phyloP scores from a whole-genome alignment of 2,329 filamentous ascomycete species.

The Xenoacremonium recifei region DNA sequence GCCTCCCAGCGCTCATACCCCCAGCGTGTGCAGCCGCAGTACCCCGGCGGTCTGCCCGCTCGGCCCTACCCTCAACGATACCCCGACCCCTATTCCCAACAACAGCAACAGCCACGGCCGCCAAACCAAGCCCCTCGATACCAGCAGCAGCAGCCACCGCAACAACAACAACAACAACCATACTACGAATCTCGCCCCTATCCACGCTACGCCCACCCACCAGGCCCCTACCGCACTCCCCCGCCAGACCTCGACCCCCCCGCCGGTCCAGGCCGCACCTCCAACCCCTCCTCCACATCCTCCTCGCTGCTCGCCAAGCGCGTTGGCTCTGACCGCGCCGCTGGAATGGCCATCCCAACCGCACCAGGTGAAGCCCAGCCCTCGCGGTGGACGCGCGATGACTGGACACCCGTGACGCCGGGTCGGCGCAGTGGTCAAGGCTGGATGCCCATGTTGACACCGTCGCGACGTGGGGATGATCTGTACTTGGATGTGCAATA shows the following conservation, averaged over 20 bases:
- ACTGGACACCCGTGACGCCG: background rate
- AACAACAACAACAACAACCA: conserved; percentile 17
- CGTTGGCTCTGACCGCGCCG: conserved; percentile 48
- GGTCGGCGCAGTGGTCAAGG: background rate
- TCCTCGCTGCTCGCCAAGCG: conserved; percentile 53
- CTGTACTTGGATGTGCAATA: conserved; percentile 58
- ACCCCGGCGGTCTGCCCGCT: too few species aligned
- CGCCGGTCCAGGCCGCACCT: conserved; percentile 10
- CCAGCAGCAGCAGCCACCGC: conserved; percentile 13
- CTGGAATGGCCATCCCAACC: conserved; percentile 40
- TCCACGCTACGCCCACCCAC: too few species aligned
- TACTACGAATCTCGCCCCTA: too few species aligned
- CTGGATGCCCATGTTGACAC: conserved; percentile 60
- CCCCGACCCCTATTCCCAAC: too few species aligned
- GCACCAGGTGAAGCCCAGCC: conserved; percentile 3
- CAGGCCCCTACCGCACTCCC: too few species aligned
- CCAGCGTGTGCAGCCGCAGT: too few species aligned
- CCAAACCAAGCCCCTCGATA: conserved; percentile 10
- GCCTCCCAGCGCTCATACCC: too few species aligned
- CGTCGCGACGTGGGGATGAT: conserved; percentile 64
- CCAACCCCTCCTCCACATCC: conserved; percentile 13
- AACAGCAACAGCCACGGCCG: conserved; percentile 16
- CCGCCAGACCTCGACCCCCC: too few species aligned
- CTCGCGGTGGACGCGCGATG: conserved; percentile 17
- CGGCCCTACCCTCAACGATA: conserved; percentile 2